These are phyloP conservation scores for Pascua guehoae DNA, from an alignment of 1,284 basidiomycete genomes.

Conservation along the genomic window DNA sequence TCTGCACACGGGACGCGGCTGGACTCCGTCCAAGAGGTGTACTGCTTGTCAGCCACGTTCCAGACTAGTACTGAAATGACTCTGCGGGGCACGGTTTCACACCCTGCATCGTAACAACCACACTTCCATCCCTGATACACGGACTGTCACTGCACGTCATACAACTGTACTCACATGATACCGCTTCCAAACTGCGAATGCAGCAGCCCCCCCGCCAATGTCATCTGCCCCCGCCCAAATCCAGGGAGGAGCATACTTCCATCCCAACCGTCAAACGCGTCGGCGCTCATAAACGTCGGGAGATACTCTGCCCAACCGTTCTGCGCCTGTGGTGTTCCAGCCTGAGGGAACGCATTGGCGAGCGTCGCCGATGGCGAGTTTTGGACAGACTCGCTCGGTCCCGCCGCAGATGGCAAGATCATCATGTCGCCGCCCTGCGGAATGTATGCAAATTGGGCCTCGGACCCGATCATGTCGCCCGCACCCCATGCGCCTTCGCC, in stretches of 20 bases:
- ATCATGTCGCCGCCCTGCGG: slow-evolving; percentile 48
- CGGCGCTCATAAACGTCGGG: slow-evolving; percentile 44
- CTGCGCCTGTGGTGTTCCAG: slow-evolving; percentile 25
- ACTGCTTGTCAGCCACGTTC: slow-evolving; percentile 16
- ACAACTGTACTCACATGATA: slow-evolving; percentile 44
- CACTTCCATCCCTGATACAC: no score
- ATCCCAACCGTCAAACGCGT: slow-evolving; percentile 49
- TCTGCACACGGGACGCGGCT: slow-evolving; percentile 14
- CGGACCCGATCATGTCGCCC: slow-evolving; percentile 27
- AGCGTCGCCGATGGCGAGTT: slow-evolving; percentile 32
- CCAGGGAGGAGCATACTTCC: slow-evolving; percentile 47
- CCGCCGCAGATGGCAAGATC: slow-evolving; percentile 45
- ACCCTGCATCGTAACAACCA: no score
- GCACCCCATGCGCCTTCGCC: slow-evolving; percentile 32
- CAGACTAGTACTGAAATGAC: background rate
- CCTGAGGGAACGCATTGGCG: background rate
- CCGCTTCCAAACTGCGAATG: slow-evolving; percentile 49
- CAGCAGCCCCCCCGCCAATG: slow-evolving; percentile 44
- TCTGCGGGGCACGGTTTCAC: no score
- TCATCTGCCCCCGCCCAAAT: slow-evolving; percentile 47
- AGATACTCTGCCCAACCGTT: slow-evolving; percentile 45
- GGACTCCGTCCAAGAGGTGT: slow-evolving; percentile 32
- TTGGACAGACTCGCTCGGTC: slow-evolving; percentile 36
- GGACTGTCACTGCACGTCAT: no score
- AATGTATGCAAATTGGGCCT: slow-evolving; percentile 42